phyloP scores from a whole-genome alignment of 331 rosid genomes.

The Malus hybrid region DNA sequence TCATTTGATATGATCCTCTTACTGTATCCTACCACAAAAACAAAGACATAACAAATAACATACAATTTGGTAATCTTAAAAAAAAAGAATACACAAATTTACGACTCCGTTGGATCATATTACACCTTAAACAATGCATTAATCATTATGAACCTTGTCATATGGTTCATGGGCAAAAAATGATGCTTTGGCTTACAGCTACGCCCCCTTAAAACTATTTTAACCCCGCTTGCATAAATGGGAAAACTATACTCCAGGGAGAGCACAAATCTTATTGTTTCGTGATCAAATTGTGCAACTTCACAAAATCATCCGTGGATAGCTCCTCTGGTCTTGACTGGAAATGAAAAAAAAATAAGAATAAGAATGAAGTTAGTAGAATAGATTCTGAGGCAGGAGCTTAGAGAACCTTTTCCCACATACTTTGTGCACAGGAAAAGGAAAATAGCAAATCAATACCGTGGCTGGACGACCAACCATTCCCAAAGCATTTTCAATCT shows the following conservation, averaged over 20 bases:
- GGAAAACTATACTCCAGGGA: not conserved
- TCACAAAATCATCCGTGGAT: conserved; percentile 63
- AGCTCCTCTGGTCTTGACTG: conserved; percentile 96
- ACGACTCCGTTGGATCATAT: no score
- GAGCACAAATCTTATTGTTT: conserved; percentile 24
- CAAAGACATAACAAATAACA: no score
- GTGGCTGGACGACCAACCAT: conserved; percentile 53
- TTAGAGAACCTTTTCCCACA: not conserved
- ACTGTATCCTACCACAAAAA: no score
- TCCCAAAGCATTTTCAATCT: conserved; percentile 66
- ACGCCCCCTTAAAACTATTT: no score
- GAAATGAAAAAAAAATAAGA: not conserved
- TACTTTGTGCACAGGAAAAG: not conserved
- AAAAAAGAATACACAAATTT: no score
- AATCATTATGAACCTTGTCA: no score
- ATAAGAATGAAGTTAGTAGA: not conserved
- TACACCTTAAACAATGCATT: no score
- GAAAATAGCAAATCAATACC: conserved; percentile 23
- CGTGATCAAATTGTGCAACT: conserved; percentile 62
- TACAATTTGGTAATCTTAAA: no score
- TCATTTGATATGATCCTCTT: no score
- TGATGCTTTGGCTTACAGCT: no score
- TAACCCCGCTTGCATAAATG: no score
- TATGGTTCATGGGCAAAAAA: no score
- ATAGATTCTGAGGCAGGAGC: not conserved